Conservation (phyloP, 352 stramenopile genomes). For the Thraustochytrium sp. region DNA sequence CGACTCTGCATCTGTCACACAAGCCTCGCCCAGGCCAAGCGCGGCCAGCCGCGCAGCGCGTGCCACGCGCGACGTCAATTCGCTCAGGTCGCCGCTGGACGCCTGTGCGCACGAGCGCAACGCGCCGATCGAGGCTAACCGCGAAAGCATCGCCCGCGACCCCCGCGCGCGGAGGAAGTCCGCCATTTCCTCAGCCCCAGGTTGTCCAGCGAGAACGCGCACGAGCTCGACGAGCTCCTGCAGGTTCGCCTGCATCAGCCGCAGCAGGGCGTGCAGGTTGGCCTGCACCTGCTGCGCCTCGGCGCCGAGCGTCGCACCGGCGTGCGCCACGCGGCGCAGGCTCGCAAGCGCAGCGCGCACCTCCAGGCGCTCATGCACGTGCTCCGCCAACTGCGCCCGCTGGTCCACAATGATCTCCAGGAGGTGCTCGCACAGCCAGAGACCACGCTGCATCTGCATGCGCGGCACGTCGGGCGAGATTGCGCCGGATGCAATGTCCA, state of each 20-base stretch:
- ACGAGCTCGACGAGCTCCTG: neutral
- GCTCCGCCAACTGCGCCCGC: neutral
- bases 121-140: neutral
- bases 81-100: neutral
- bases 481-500: neutral
- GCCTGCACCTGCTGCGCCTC: neutral
- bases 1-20: neutral
- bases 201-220: neutral
- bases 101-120: neutral
- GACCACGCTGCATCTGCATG: neutral
- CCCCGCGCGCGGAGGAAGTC: neutral
- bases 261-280: neutral
- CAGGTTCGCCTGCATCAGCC: neutral
- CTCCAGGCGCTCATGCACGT: neutral
- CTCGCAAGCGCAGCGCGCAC: neutral
- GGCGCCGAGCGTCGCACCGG: neutral
- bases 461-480: neutral
- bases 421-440: neutral
- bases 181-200: neutral
- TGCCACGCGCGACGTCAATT: neutral
- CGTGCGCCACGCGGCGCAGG: neutral
- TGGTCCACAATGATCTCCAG: conserved; percentile 23
- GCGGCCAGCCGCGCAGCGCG: neutral
- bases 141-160: neutral
- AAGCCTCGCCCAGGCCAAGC: neutral